phyloP scores from a whole-genome alignment of 441 rosid genomes.

The Manihot esculenta region DNA sequence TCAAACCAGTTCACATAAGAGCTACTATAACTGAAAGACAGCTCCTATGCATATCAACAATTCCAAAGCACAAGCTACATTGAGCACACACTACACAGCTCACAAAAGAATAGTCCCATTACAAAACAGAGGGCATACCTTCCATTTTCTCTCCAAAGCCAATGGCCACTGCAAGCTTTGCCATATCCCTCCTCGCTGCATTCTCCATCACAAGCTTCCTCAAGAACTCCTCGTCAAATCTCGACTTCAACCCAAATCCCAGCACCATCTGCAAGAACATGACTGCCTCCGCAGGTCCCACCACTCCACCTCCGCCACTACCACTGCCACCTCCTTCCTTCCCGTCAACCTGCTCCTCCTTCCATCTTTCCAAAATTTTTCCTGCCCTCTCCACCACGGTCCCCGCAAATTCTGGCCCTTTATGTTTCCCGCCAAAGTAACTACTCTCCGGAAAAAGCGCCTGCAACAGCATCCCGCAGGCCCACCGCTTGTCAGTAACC shows the following conservation, averaged over 20 bases:
- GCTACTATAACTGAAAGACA: neutral
- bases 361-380: constrained; percentile 41
- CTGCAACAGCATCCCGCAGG: constrained; percentile 53
- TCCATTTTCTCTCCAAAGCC: constrained; percentile 43
- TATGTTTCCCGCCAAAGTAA: constrained; percentile 10
- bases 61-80: neutral
- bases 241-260: constrained; percentile 42
- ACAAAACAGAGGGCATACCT: constrained; percentile 32
- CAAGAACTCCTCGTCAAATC: constrained; percentile 44
- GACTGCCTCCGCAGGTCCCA: constrained; percentile 58
- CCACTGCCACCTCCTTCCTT: constrained; percentile 21
- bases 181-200: constrained; percentile 55
- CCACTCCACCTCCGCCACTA: constrained; percentile 18
- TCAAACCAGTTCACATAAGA: too few species aligned
- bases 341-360: constrained; percentile 24
- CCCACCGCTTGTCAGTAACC: constrained; percentile 62
- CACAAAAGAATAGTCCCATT: neutral
- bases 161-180: constrained; percentile 43
- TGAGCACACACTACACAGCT: too few species aligned
- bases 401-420: constrained; percentile 35
- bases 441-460: constrained; percentile 45
- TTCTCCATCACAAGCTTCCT: constrained; percentile 47
- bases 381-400: constrained; percentile 40
- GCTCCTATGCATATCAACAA: neutral
- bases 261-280: constrained; percentile 55